A percentile compares a stretch with the other conserved stretches of the same genome.
Conservation (phyloP, 208 protist species). For the Leishmania amazonensis region DNA sequence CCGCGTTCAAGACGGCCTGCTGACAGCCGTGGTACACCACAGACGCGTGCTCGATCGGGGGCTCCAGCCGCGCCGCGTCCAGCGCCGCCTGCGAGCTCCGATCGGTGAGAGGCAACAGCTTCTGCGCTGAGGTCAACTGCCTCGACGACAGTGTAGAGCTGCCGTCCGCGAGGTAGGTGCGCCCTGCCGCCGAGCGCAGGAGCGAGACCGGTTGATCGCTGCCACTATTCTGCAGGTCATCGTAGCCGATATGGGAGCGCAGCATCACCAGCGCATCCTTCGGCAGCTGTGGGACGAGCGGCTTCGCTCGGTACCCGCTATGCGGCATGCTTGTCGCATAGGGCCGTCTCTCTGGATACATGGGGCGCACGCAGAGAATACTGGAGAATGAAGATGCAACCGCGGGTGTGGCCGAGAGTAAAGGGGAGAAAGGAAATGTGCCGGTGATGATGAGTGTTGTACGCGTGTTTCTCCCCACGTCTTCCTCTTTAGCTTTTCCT, state of each 20-base stretch:
- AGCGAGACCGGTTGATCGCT: neutral
- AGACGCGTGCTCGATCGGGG: conserved; percentile 54
- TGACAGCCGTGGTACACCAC: conserved; percentile 77
- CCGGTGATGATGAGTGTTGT: neutral
- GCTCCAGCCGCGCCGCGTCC: conserved; percentile 33
- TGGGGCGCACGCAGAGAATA: neutral
- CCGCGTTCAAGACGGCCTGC: conserved; percentile 74
- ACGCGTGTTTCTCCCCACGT: neutral
- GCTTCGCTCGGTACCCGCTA: conserved; percentile 68
- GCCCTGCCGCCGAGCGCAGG: conserved; percentile 13
- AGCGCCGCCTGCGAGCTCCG: conserved; percentile 37
- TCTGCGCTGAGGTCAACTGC: conserved; percentile 9
- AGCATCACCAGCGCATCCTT: conserved; percentile 64
- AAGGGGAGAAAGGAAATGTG: neutral
- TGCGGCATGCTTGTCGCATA: conserved; percentile 65
- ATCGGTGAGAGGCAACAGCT: conserved; percentile 15
- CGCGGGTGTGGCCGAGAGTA: neutral
- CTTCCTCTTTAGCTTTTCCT: neutral
- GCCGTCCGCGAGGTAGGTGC: conserved; percentile 16
- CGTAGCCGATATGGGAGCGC: conserved; percentile 58
- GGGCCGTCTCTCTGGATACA: conserved; percentile 72
- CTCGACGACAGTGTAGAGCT: neutral
- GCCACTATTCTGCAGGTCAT: conserved; percentile 30
- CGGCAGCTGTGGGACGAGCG: conserved; percentile 40
- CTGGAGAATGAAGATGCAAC: neutral